Percentiles rank a stretch among this genome's conserved stretches.
Conservation (phyloP, 352 stramenopile species). For the Phytophthora constricta region DNA sequence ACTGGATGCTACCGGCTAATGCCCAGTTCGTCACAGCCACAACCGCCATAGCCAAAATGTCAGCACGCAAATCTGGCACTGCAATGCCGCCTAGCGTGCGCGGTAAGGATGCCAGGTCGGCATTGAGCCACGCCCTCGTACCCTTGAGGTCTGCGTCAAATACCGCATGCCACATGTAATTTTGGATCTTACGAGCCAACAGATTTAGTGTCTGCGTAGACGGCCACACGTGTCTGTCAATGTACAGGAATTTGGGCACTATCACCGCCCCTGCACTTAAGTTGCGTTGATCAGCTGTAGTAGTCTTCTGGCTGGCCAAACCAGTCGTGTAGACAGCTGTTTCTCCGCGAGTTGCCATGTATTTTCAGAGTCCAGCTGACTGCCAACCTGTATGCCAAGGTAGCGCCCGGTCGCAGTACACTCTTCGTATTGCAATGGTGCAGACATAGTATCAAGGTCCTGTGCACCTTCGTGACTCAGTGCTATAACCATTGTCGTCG, state of each 20-base stretch:
- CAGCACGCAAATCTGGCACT: too few species aligned
- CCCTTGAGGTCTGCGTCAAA: not conserved
- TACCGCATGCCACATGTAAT: conserved; percentile 2
- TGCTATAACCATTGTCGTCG: conserved; percentile 1
- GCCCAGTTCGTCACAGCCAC: too few species aligned
- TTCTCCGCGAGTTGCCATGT: not conserved
- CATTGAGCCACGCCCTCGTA: not conserved
- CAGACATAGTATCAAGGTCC: not conserved
- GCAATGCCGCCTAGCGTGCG: not conserved
- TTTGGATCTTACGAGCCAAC: not conserved
- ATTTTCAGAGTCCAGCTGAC: not conserved
- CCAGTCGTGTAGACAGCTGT: not conserved
- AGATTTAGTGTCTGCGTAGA: not conserved
- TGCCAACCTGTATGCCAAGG: conserved; percentile 5
- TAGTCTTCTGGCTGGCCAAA: not conserved
- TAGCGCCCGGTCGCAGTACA: too few species aligned
- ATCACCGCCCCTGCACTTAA: not conserved
- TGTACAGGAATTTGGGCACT: conserved; percentile 6
- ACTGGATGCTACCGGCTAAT: too few species aligned
- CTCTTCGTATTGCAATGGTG: not conserved
- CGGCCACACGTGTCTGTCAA: not conserved
- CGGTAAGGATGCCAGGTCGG: not conserved
- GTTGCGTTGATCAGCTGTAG: conserved; percentile 6
- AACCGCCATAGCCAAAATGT: too few species aligned
- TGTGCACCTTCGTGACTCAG: not conserved